phyloP scores from a whole-genome alignment of 75 land plant species.

The Pinus albicaulis region DNA sequence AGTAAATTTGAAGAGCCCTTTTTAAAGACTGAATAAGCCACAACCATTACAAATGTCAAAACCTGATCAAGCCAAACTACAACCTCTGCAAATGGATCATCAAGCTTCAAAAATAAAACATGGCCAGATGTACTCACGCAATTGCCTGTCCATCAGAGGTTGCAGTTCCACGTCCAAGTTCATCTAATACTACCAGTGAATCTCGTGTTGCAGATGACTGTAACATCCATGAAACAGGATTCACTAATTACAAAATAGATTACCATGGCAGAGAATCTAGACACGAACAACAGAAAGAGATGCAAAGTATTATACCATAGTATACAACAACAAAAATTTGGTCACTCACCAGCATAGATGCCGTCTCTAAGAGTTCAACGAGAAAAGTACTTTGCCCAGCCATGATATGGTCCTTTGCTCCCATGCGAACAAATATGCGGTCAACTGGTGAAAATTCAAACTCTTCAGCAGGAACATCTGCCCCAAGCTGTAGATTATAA shows the following conservation, averaged over 20 bases:
- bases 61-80: background rate
- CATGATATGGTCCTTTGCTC: constrained; percentile 96
- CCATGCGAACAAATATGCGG: constrained; percentile 95
- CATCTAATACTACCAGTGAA: constrained; percentile 92
- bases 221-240: constrained; percentile 8
- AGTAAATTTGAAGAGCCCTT: background rate
- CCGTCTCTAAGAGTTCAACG: constrained; percentile 89
- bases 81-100: background rate
- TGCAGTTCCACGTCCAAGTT: constrained; percentile 97
- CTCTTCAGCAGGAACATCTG: constrained; percentile 86
- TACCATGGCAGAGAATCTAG: background rate
- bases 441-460: constrained; percentile 87
- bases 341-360: constrained; percentile 79
- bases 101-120: background rate
- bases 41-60: background rate
- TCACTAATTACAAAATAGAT: background rate
- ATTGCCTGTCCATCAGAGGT: constrained; percentile 99
- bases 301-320: background rate
- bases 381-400: constrained; percentile 96
- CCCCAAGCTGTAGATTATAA: constrained; percentile 63
- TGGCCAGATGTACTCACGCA: constrained; percentile 50
- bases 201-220: constrained; percentile 79
- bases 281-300: constrained; percentile 1
- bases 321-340: background rate
- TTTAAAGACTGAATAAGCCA: background rate